Evolutionary conservation across 2,329 filamentous ascomycete genomes (phyloP).

Genomic region (Xylariaceae sp.): DNA sequence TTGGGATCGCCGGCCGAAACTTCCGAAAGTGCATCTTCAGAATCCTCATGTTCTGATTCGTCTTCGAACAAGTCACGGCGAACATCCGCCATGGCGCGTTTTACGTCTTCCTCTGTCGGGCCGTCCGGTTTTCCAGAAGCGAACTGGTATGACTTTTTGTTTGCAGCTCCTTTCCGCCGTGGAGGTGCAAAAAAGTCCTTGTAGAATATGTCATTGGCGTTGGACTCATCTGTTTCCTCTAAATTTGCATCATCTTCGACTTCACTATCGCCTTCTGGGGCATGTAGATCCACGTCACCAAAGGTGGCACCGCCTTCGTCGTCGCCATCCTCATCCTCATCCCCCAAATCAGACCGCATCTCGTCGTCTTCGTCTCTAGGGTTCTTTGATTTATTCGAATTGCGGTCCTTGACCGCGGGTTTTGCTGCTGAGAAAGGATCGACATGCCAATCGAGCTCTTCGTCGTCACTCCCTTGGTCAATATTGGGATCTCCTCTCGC

Average conservation of each 20-base stretch:
- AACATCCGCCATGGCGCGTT: conserved; percentile 80
- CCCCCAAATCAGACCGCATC: conserved; percentile 39
- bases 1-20: conserved; percentile 65
- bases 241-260: conserved; percentile 64
- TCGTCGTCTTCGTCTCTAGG: conserved; percentile 38
- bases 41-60: conserved; percentile 59
- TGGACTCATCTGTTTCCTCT: conserved; percentile 53
- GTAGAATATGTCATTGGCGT: conserved; percentile 87
- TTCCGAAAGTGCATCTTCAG: conserved; percentile 61
- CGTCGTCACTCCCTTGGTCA: conserved; percentile 73
- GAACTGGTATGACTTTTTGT: conserved; percentile 42
- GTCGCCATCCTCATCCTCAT: conserved; percentile 62
- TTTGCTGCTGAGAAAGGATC: conserved; percentile 58
- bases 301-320: conserved; percentile 81
- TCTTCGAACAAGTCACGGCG: conserved; percentile 89
- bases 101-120: conserved; percentile 62
- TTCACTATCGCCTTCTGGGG: conserved; percentile 63
- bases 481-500: conserved; percentile 69
- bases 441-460: conserved; percentile 81
- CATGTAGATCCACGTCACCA: conserved; percentile 70
- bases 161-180: conserved; percentile 62
- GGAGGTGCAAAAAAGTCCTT: conserved; percentile 91
- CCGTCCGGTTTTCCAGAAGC: conserved; percentile 40
- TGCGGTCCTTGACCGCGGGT: conserved; percentile 24
- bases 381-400: conserved; percentile 35